Evolutionary conservation across 1,284 basidiomycete species (phyloP).

Genomic region (Anthracocystis setariae): DNA sequence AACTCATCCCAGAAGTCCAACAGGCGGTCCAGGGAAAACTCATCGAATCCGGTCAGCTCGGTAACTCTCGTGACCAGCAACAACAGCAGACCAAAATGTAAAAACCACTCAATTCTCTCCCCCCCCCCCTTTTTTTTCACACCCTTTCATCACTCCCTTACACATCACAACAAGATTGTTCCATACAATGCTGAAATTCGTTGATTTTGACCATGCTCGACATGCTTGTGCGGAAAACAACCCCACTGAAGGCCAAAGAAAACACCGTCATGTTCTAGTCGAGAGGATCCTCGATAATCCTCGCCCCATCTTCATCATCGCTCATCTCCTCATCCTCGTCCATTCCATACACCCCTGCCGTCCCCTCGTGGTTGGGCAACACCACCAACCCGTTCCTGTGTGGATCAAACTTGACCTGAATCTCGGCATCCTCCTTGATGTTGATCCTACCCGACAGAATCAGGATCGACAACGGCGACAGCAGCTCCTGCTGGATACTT

Average conservation of each 20-base stretch:
- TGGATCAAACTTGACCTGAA: constrained; percentile 82
- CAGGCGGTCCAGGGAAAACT: constrained; percentile 71
- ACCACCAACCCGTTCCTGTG: constrained; percentile 83
- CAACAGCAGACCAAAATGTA: constrained; percentile 31
- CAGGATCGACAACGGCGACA: constrained; percentile 89
- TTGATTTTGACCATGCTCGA: too few species aligned
- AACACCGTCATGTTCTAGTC: constrained; percentile 22
- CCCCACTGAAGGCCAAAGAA: background rate
- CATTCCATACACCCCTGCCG: constrained; percentile 5
- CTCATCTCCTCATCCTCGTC: constrained; percentile 57
- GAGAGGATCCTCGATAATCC: constrained; percentile 54
- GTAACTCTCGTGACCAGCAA: constrained; percentile 17
- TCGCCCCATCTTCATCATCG: constrained; percentile 45
- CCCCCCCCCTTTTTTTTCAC: background rate
- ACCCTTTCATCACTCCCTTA: too few species aligned
- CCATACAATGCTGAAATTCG: too few species aligned
- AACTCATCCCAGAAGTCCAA: constrained; percentile 66
- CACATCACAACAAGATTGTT: too few species aligned
- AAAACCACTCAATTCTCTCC: too few species aligned
- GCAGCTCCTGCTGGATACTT: constrained; percentile 88
- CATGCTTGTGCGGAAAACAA: too few species aligned
- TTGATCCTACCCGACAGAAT: constrained; percentile 84
- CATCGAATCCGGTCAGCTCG: constrained; percentile 69
- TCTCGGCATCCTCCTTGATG: constrained; percentile 82
- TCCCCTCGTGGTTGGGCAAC: constrained; percentile 79